Base-by-base conservation (phyloP, 768 basidiomycete genomes). In the Boletellus sp. region DNA sequence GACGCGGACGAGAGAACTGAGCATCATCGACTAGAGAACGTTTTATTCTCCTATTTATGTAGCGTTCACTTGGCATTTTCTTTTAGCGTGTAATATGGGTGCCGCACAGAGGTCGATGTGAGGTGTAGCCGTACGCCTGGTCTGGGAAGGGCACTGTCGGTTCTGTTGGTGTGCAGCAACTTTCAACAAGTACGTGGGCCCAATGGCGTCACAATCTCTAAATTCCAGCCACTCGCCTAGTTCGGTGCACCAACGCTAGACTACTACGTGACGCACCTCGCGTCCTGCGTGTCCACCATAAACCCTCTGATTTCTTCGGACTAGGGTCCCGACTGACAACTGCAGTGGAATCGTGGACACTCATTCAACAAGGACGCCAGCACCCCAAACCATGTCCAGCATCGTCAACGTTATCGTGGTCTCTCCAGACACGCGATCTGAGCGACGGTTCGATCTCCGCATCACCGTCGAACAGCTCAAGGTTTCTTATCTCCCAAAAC, bases 391-490 rank as follows among this genome's bases (percentile, higher is more conserved):
- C 13, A 77, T 77, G 76, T 72, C 74, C 24, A 67, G 62, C 47
- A 69, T 71, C 48, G 73, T 91, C 40, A 87, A 79, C 46, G 71
- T 96, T 38, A 93, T 83, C 57, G 84, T 98, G 7, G 66, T 80
- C 12, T 97, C 94, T 9, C 85, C 84, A 6, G 92, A 96, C 63
- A 95, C 94, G 2, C 86, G 81, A 55, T 92, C 91, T 0, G 95
- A 98, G 70, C 81, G 95, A 41, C 80, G 88, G 0, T 81, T 91
- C 53, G 89, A 94, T 59, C 79, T 83, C 22, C 79, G 84, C 54
- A 70, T 83, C 26, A 86, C 88, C 0, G 76, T 97, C 42, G 76
- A 76, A 32, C 79, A 88, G 58, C 83, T 97, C 57, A 97, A 96
- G 81, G 93, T 92, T 23, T 28, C 42, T 45, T 58, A 56, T 53